Evolutionary conservation across 257 asterid species (phyloP).

Genomic region (Scutellaria minor): DNA sequence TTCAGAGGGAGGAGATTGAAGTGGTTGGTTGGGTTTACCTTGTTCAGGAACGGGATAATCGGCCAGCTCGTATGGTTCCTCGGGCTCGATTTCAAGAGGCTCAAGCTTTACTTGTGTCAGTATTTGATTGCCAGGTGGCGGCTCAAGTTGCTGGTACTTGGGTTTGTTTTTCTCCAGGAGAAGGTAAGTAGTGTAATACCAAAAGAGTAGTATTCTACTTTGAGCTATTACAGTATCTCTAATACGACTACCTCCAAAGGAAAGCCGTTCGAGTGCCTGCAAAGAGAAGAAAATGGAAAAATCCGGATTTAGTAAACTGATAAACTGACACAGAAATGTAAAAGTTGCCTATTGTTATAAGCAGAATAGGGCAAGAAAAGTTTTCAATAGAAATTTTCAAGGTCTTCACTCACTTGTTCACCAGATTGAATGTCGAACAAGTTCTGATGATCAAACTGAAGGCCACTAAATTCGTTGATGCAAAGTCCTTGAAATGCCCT

Average conservation of each 20-base stretch:
- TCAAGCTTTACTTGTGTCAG: conserved; percentile 46
- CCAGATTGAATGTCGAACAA: conserved; percentile 82
- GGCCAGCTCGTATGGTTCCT: conserved; percentile 46
- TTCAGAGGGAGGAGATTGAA: conserved; percentile 70
- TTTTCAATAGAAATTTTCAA: background rate
- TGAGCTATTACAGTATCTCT: conserved; percentile 78
- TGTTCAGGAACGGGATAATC: conserved; percentile 60
- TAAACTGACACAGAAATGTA: background rate
- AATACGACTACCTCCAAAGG: conserved; percentile 79
- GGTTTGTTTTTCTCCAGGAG: conserved; percentile 94
- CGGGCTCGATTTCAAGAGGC: conserved; percentile 56
- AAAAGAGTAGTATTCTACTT: conserved; percentile 77
- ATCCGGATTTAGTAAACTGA: background rate
- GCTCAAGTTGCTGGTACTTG: conserved; percentile 80
- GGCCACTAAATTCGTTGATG: conserved; percentile 89
- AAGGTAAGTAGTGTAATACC: conserved; percentile 90
- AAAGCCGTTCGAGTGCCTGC: conserved; percentile 84
- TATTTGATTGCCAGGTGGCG: conserved; percentile 48
- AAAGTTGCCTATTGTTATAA: background rate
- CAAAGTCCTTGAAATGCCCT: conserved; percentile 99
- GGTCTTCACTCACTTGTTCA: conserved; percentile 73
- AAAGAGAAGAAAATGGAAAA: conserved; percentile 19
- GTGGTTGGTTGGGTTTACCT: conserved; percentile 82
- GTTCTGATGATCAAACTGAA: conserved; percentile 84
- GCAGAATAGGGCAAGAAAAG: conserved; percentile 19